These are phyloP conservation scores for Fusarium secorum DNA, from an alignment of 2,329 filamentous ascomycete species.

Conservation along the genomic window DNA sequence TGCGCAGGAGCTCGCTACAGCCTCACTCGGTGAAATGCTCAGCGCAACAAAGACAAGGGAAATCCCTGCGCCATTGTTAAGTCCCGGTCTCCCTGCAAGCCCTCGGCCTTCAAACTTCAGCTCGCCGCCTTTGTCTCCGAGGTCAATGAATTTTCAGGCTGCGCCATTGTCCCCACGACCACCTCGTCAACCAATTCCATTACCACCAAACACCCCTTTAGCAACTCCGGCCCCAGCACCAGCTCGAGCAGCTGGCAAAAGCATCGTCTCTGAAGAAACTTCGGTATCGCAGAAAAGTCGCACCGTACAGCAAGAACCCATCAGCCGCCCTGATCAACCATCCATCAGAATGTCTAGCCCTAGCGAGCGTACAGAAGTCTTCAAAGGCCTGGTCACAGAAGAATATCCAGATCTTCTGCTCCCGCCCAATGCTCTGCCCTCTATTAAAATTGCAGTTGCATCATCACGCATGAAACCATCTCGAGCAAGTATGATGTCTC, in stretches of 20 bases:
- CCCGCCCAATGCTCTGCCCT: constrained; percentile 86
- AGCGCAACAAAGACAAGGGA: constrained; percentile 48
- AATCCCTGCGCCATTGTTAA: constrained; percentile 58
- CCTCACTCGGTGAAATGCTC: constrained; percentile 63
- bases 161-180: constrained; percentile 75
- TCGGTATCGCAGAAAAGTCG: constrained; percentile 16
- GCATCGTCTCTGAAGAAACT: constrained; percentile 16
- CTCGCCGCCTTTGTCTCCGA: constrained; percentile 75
- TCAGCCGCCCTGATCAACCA: constrained; percentile 25
- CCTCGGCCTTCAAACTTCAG: constrained; percentile 66
- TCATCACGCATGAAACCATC: constrained; percentile 96
- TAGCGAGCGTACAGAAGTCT: constrained; percentile 64
- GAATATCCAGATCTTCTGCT: constrained; percentile 87
- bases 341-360: constrained; percentile 48
- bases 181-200: constrained; percentile 75
- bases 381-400: constrained; percentile 80
- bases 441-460: constrained; percentile 84
- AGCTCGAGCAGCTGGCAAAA: constrained; percentile 49
- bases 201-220: constrained; percentile 74
- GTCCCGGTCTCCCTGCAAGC: constrained; percentile 67
- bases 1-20: constrained; percentile 51
- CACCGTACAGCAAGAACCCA: constrained; percentile 4
- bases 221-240: constrained; percentile 55
- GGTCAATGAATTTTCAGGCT: constrained; percentile 54
- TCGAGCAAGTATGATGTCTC: constrained; percentile 80